Evolutionary conservation across 2,329 filamentous ascomycete species (phyloP).

Genomic region (Microthyrium microscopicum): DNA sequence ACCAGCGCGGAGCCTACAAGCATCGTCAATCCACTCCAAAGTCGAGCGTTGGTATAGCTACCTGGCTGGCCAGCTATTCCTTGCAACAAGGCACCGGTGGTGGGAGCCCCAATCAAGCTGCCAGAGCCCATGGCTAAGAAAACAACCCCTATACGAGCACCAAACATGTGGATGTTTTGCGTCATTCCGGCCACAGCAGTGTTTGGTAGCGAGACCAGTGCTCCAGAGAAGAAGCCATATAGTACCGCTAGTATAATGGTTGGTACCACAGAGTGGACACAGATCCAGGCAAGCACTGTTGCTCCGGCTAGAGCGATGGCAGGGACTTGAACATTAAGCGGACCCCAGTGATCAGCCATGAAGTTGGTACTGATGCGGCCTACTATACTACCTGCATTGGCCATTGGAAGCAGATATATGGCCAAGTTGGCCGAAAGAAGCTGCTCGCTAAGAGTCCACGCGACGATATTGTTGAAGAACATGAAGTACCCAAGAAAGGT

Average conservation of each 20-base stretch:
- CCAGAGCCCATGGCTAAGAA: background rate
- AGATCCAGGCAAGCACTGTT: constrained; percentile 21
- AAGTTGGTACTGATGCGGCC: constrained; percentile 24
- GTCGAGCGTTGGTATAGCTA: constrained; percentile 1
- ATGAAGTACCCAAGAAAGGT: constrained; percentile 3
- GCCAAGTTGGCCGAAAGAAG: background rate
- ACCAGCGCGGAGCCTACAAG: too few relatives aligned
- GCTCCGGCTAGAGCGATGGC: constrained; percentile 18
- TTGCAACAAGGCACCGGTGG: constrained; percentile 1
- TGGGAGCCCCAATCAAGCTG: constrained; percentile 1
- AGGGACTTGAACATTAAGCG: constrained; percentile 20
- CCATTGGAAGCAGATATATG: constrained; percentile 23
- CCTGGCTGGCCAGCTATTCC: too few relatives aligned
- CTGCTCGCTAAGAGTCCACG: background rate
- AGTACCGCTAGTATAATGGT: constrained; percentile 21
- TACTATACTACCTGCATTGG: constrained; percentile 25
- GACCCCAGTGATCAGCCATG: constrained; percentile 22
- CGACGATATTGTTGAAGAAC: background rate
- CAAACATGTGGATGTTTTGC: constrained; percentile 2
- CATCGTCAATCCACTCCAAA: background rate
- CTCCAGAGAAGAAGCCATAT: constrained; percentile 27
- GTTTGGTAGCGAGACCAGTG: constrained; percentile 25
- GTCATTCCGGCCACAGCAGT: background rate
- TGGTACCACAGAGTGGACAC: constrained; percentile 17
- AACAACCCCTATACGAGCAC: constrained; percentile 2